Base-by-base conservation (phyloP, 2,329 filamentous ascomycete species). In the Sporothrix schenckii region DNA sequence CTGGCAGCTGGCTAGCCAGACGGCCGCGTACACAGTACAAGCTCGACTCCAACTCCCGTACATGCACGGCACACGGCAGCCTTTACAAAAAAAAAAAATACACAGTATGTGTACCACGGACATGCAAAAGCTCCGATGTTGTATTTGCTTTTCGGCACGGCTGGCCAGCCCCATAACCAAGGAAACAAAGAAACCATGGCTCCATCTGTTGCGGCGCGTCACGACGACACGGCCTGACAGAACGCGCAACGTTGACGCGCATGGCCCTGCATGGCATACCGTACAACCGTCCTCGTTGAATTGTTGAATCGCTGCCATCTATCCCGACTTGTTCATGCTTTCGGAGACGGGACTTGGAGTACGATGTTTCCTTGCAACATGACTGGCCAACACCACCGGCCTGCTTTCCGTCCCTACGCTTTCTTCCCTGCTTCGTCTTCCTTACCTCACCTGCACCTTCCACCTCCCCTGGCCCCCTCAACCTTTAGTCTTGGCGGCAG, bases 291-390 rank as follows among this genome's bases (percentile, higher is more conserved):
- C 2, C 41, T 44, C 41, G 11, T 44, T 13, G 11, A n/a, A 6
- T 39, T 16, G 41, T 44, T 44, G 34, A 34, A 34, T 4, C 13
- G 4, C 41, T 3, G 41, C 41, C 14, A 13, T 19, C 24, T 10
- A 19, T 10, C 30, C 30, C 53, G 27, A 27, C 53, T 34, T 58
- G 30, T 19, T 21, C 27, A 58, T 19, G 9, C 30, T 21, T 47
- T 63, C 58, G 39, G 58, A 63, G 58, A 63, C 52, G 24, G 52
- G 52, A 11, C 58, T 63, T 39, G 58, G 44, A 63, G 58, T 47
- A 63, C 58, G 39, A 63, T 47, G 58, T 44, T 47, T 61, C 27
- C 34, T 61, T 53, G 53, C 27, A 34, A 56, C 16, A 27, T n/a
- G 4, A 19, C 47, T 50, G 47, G 14, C 47, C 47, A 50, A 44